Conservation (phyloP, 163 green algal genomes). For the Trebouxia gelatinosa region DNA sequence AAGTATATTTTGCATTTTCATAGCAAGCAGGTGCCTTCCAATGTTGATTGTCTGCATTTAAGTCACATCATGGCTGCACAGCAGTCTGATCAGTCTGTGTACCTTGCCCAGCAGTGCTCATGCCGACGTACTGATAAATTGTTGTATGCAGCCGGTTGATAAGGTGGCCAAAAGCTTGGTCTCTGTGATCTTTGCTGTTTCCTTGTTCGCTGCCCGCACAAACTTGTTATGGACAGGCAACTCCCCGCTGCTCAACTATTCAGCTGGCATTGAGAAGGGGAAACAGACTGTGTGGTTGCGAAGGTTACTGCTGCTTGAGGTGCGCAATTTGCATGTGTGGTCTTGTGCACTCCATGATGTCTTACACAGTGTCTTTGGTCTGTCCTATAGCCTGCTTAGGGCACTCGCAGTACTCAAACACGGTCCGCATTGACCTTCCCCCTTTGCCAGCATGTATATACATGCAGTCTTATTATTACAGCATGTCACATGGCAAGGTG, state of each 20-base stretch:
- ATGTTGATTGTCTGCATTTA: neutral
- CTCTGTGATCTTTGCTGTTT: neutral
- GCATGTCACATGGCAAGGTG: too few relatives aligned
- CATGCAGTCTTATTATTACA: too few relatives aligned
- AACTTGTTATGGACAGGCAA: constrained; percentile 1
- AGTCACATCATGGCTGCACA: neutral
- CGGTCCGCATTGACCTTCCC: too few relatives aligned
- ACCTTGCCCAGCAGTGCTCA: too few relatives aligned
- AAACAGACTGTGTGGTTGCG: constrained; percentile 24
- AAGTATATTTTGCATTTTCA: neutral
- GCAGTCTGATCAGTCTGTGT: too few relatives aligned
- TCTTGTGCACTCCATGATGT: too few relatives aligned
- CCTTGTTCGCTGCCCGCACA: neutral
- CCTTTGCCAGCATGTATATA: too few relatives aligned
- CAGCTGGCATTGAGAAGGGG: neutral
- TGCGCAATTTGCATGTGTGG: too few relatives aligned
- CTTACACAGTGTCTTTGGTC: too few relatives aligned
- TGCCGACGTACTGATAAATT: too few relatives aligned
- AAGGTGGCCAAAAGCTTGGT: neutral
- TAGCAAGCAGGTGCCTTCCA: neutral
- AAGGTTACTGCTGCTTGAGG: constrained; percentile 15
- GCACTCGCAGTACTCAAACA: too few relatives aligned
- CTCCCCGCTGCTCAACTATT: constrained; percentile 1
- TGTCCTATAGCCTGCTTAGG: too few relatives aligned
- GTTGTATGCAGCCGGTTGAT: neutral